Conservation (phyloP, 164 flowering plant genomes). For the Amborella trichopoda region DNA sequence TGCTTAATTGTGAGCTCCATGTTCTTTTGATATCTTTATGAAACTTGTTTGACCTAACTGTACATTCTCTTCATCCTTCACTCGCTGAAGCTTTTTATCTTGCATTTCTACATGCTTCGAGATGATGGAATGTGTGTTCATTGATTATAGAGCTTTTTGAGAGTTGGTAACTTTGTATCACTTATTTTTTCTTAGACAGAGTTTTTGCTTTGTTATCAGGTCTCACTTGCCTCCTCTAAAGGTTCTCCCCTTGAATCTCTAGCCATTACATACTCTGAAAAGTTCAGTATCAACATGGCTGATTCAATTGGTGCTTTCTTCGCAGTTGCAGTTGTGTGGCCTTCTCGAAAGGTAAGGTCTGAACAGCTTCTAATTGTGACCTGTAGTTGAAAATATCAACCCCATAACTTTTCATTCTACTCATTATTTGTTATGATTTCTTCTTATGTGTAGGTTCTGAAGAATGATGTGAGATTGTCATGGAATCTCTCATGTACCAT, state of each 20-base stretch:
- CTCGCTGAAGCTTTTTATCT: neutral
- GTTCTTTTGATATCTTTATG: neutral
- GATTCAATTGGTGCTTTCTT: slow-evolving; percentile 28
- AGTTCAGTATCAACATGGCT: slow-evolving; percentile 18
- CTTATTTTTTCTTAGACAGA: neutral
- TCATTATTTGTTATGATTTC: neutral
- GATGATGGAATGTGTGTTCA: too few species aligned
- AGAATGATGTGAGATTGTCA: slow-evolving; percentile 59
- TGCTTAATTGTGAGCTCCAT: too few species aligned
- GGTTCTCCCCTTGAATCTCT: slow-evolving; percentile 53
- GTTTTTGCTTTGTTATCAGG: slow-evolving; percentile 25
- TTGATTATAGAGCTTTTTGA: neutral
- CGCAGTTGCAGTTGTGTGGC: slow-evolving; percentile 64
- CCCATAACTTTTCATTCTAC: neutral
- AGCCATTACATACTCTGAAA: slow-evolving; percentile 22
- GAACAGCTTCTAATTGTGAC: neutral
- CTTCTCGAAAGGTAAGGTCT: slow-evolving; percentile 81
- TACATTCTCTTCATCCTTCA: neutral
- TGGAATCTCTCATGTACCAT: slow-evolving; percentile 47
- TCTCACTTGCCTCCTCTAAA: slow-evolving; percentile 44
- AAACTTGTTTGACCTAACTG: neutral
- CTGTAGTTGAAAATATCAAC: neutral
- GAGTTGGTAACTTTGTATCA: neutral
- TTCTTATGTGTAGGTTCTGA: slow-evolving; percentile 36
- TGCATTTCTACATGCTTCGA: too few species aligned